Base-by-base conservation (phyloP, 2,329 filamentous ascomycete genomes). In the Pseudofabraea citricarpa region DNA sequence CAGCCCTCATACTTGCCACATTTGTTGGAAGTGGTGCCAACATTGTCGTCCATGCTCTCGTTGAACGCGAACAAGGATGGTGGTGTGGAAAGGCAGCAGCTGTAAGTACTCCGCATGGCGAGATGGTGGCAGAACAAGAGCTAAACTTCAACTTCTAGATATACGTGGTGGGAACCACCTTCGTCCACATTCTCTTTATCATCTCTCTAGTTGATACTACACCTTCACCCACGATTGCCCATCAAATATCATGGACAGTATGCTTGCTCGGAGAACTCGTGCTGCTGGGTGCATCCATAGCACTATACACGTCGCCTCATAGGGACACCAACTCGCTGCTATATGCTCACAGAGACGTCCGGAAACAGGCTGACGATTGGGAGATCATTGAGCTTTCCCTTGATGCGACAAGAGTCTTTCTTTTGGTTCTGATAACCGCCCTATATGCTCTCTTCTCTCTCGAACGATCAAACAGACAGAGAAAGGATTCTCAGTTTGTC, bases 181-280 rank as follows among this genome's bases (percentile, higher is more conserved):
- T 95, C 71, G 81, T 93, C 51, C 93, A 94, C 69, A 76, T 87
- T 39, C 83, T 95, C 54, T 77, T 95, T 53, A 75, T 94, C 53
- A 85, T 96, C 58, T 90, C 90, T 22, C 77, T 97, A 45, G 74
- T 95, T 57, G 90, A 96, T 64, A 86, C 85, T 59, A 81, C 79
- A 49, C 83, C 88, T 24, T 87, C 87, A 10, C 93, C 93, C 0
- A 90, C 84, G 39, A 71, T 82, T 36, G 82, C 87, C 41, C 90
- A 96, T 65, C 77, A 91, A 44, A 66, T 85, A 36, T 82, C 88
- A 55, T 98, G 93, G 93, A 62, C 74, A 32, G 66, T 89, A 33
- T 83, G 83, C 20, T 63, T 89, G n/a, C 64, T 78, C 20, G 75
- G 89, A 49, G 93, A 98, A 64, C 55, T 84, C 19, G 68, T 82